Percentiles rank a stretch among this genome's conserved stretches.
phyloP scores from a whole-genome alignment of 371 early-diverging fungal species.

The Circinella umbellata region DNA sequence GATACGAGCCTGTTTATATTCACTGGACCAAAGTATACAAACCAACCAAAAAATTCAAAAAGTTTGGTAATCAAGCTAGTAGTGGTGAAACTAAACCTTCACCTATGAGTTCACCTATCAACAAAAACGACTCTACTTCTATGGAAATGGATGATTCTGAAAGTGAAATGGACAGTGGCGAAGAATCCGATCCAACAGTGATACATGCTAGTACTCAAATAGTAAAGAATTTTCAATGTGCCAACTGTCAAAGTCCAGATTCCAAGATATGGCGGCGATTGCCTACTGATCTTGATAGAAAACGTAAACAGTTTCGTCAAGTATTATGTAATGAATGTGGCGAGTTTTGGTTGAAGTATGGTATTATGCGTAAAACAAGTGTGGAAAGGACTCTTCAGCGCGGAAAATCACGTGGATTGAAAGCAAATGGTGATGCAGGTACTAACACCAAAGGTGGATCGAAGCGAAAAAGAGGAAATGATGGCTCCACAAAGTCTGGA shows the following conservation, averaged over 20 bases:
- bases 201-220: conserved; percentile 27
- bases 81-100: not conserved
- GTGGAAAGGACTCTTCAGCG: conserved; percentile 16
- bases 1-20: conserved; percentile 71
- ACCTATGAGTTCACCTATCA: not conserved
- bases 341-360: conserved; percentile 78
- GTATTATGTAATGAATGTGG: conserved; percentile 79
- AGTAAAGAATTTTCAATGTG: conserved; percentile 48
- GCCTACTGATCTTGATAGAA: conserved; percentile 56
- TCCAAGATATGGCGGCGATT: conserved; percentile 58
- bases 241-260: conserved; percentile 59
- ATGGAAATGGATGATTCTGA: conserved; percentile 15
- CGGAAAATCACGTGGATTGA: conserved; percentile 2
- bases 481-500: not conserved
- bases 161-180: conserved; percentile 28
- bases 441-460: not conserved
- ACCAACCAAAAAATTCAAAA: conserved; percentile 63
- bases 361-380: conserved; percentile 46
- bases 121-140: too few relatives aligned
- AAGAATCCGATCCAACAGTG: conserved; percentile 38
- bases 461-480: conserved; percentile 2
- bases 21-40: conserved; percentile 72
- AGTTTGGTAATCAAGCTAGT: conserved; percentile 6
- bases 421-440: not conserved
- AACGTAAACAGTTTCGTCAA: conserved; percentile 44